Evolutionary conservation across 2,329 filamentous ascomycete species (phyloP), one percentile per base, ranked within the genome.

Genomic region (Metarhizium robertsii): DNA sequence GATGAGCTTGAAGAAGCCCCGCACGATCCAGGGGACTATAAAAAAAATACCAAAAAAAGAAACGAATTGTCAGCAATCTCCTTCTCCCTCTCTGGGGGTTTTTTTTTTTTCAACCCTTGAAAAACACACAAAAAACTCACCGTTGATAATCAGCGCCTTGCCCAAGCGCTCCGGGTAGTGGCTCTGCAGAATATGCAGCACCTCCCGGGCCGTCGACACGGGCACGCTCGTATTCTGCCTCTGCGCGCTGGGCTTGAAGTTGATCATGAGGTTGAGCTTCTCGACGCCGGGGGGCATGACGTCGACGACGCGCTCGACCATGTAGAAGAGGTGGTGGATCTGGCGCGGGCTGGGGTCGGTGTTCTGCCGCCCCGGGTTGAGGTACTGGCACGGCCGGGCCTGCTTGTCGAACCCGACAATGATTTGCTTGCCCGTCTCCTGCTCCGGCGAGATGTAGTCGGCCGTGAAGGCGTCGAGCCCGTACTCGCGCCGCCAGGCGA

Each of bases 381-480:
- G 81, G 73, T 96, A 96, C 65, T 94, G 83, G 70, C 92, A 96
- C 2, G 92, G 90, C n/a, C 92, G 80, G 52, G 81, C 87, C 58
- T 90, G 77, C 57, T 86, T 88, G 74, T 99, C 94, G 71, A 85
- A 99, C 46, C 94, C 94, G 20, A 94, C 72, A 56, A 95, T 79
- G 56, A 96, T 79, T 71, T 97, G 92, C 77, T 99, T 99, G 62
- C 94, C 94, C 10, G 92, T 97, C 75, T 92, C 91, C 70, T 96
- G 95, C 76, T 99, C 94, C 13, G 88, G 84, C 1, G 88, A 90
- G 65, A 97, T 92, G 73, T 95, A 88, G 8, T 96, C 92, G 10
- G 87, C 78, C 0, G 90, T 92, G 66, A 91, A 81, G 53, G 81
- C 84, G 58, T 88, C 83, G 56, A 95, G 78, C 50, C 90, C 91